phyloP scores from a whole-genome alignment of 163 green algal genomes.

The Scenedesmus sp. region DNA sequence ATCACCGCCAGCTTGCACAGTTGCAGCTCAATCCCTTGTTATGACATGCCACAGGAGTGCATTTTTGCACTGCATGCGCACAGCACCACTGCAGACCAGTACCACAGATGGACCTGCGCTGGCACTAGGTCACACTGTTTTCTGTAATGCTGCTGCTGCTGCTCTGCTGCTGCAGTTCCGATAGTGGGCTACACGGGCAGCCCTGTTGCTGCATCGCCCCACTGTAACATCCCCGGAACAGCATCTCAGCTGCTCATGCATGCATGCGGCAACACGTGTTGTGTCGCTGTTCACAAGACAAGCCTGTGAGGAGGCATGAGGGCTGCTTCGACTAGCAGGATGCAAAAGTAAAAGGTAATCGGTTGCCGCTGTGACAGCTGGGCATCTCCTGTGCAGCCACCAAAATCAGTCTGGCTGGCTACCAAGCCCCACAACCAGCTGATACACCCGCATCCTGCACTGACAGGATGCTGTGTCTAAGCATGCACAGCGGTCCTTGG shows the following conservation, averaged over 20 bases:
- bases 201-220: not conserved
- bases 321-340: too few relatives aligned
- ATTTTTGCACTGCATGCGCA: not conserved
- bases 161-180: not conserved
- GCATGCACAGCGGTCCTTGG: not conserved
- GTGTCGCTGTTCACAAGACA: too few relatives aligned
- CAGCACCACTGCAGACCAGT: not conserved
- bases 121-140: not conserved
- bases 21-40: too few relatives aligned
- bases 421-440: too few relatives aligned
- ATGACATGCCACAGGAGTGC: too few relatives aligned
- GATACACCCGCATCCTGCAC: too few relatives aligned
- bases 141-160: not conserved
- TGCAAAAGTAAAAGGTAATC: too few relatives aligned
- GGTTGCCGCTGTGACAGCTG: too few relatives aligned
- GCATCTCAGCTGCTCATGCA: not conserved
- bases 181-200: not conserved
- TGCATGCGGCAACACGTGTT: not conserved
- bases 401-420: too few relatives aligned
- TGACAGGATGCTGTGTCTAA: not conserved
- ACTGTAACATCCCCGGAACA: not conserved
- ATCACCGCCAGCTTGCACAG: too few relatives aligned
- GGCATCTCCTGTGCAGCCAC: too few relatives aligned
- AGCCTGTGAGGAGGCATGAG: not conserved
- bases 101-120: not conserved